Percentiles rank a stretch among this genome's conserved stretches.
Evolutionary conservation across 2,329 filamentous ascomycete genomes (phyloP).

Genomic region (Xylaria sp.): DNA sequence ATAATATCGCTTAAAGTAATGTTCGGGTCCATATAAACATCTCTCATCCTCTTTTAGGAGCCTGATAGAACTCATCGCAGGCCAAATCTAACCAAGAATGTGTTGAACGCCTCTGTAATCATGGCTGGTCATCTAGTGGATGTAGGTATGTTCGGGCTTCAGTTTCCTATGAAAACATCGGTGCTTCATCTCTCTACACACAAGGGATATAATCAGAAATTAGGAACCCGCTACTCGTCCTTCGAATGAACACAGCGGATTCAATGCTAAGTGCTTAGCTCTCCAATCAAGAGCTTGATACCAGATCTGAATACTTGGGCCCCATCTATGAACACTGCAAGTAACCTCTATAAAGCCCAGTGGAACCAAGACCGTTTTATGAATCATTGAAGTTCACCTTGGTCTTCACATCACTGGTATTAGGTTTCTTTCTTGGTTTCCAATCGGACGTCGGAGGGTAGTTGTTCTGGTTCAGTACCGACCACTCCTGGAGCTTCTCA

Average conservation of each 20-base stretch:
- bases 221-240: too few species aligned
- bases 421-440: conserved; percentile 20
- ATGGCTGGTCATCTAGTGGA: background rate
- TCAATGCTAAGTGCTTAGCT: too few species aligned
- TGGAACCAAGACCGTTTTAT: background rate
- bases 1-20: conserved; percentile 38
- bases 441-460: conserved; percentile 13
- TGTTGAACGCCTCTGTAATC: background rate
- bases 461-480: conserved; percentile 14
- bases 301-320: background rate
- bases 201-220: too few species aligned
- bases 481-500: conserved; percentile 26
- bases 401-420: conserved; percentile 34
- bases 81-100: background rate
- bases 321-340: background rate
- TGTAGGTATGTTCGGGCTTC: background rate
- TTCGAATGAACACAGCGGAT: too few species aligned
- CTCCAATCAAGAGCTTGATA: background rate
- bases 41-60: conserved; percentile 27
- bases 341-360: background rate
- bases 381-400: background rate
- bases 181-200: too few species aligned
- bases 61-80: conserved; percentile 16
- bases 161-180: too few species aligned
- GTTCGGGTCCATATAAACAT: conserved; percentile 35